These are phyloP conservation scores for Obba rivulosa DNA, from an alignment of 768 basidiomycete species.

Conservation along the genomic window DNA sequence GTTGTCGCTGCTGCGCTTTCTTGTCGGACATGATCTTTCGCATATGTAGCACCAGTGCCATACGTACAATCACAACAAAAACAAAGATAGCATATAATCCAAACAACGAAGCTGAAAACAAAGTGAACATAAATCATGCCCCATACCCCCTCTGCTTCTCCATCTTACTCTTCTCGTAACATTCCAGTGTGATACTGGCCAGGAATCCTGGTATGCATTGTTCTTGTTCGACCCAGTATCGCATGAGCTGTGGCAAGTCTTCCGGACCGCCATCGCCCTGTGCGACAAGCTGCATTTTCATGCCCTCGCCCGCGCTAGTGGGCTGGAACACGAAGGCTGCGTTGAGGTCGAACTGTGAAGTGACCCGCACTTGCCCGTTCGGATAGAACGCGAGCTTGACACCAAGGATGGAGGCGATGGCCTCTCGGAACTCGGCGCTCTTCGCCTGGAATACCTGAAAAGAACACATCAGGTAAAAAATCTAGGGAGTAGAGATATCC, in stretches of 20 bases:
- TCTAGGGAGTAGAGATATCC: not conserved
- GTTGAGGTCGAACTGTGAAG: slow-evolving; percentile 82
- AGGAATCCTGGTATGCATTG: slow-evolving; percentile 87
- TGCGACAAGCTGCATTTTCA: slow-evolving; percentile 66
- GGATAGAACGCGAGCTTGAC: slow-evolving; percentile 90
- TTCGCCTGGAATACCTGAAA: slow-evolving; percentile 76
- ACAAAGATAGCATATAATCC: no score
- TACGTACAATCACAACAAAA: not conserved
- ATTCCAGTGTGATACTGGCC: slow-evolving; percentile 83
- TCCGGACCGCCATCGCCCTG: slow-evolving; percentile 72
- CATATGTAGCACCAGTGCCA: not conserved
- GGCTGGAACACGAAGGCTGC: slow-evolving; percentile 88
- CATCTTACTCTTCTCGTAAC: slow-evolving; percentile 58
- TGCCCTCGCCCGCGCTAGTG: slow-evolving; percentile 28
- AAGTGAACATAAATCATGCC: not conserved
- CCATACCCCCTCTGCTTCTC: slow-evolving; percentile 6
- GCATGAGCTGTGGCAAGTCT: slow-evolving; percentile 69
- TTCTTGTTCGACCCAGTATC: slow-evolving; percentile 82
- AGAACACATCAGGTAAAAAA: not conserved
- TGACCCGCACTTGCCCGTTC: slow-evolving; percentile 85
- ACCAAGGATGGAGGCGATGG: slow-evolving; percentile 84
- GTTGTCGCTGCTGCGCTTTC: no score
- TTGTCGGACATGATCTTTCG: no score
- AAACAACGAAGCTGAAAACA: not conserved
- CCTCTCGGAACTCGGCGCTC: slow-evolving; percentile 86